A percentile compares a stretch with the other conserved stretches of the same genome.
Evolutionary conservation across 2,329 filamentous ascomycete genomes (phyloP).

Genomic region (Trichophyton schoenleinii): DNA sequence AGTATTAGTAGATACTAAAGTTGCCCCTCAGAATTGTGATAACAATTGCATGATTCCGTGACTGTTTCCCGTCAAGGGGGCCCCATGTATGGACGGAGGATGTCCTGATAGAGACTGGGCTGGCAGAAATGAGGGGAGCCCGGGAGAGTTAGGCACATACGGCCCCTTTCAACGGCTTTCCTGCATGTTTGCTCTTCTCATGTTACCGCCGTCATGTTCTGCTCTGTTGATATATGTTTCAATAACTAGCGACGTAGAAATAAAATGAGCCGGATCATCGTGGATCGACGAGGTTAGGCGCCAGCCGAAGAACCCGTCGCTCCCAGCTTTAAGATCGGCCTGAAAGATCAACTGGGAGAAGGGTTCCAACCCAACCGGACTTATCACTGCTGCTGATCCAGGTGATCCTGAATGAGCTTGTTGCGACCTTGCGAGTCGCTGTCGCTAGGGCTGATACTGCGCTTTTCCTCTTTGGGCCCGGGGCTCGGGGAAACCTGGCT

Average conservation of each 20-base stretch:
- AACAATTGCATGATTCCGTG: neutral
- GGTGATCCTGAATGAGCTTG: neutral
- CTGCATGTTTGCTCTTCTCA: neutral
- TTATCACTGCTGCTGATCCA: neutral
- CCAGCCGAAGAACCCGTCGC: neutral
- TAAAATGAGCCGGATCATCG: neutral
- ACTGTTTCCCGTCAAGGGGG: neutral
- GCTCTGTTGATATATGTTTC: neutral
- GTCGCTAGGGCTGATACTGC: neutral
- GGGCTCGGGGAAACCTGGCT: neutral
- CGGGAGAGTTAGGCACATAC: neutral
- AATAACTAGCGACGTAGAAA: neutral
- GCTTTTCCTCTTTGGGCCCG: neutral
- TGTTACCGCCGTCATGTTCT: neutral
- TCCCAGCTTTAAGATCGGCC: neutral
- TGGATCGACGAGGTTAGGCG: neutral
- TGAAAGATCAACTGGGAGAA: neutral
- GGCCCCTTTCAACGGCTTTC: neutral
- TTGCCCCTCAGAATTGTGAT: neutral
- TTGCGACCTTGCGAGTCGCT: neutral
- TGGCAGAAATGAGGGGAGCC: neutral
- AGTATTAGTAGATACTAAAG: no score
- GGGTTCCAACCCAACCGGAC: neutral
- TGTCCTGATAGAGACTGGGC: neutral
- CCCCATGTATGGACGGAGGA: neutral